Conservation (phyloP, 2,329 filamentous ascomycete genomes). For the Bipolaris gigantea region DNA sequence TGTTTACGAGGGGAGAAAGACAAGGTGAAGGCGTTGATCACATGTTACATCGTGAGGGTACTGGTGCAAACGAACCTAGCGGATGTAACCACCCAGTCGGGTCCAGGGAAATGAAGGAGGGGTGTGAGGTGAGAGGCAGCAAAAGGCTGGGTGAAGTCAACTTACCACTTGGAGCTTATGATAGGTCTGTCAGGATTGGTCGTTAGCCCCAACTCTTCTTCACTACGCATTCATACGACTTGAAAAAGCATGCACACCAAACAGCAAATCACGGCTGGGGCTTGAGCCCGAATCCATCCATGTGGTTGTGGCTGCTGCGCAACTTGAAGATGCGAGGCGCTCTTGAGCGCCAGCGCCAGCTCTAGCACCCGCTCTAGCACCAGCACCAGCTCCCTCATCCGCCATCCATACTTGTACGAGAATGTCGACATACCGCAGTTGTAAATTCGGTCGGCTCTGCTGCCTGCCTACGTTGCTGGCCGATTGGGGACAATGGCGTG, state of each 20-base stretch:
- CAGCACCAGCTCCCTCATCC: conserved; percentile 2
- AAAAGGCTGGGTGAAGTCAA: conserved; percentile 30
- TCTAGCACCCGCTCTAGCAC: too few relatives aligned
- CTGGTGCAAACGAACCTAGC: conserved; percentile 12
- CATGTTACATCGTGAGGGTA: conserved; percentile 5
- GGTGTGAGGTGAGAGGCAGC: conserved; percentile 11
- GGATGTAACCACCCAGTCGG: conserved; percentile 11
- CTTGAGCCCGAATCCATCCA: background rate
- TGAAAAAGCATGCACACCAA: background rate
- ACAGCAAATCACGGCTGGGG: background rate
- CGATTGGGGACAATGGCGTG: conserved; percentile 65
- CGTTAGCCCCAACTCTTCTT: conserved; percentile 34
- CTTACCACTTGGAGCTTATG: conserved; percentile 79
- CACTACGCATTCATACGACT: conserved; percentile 17
- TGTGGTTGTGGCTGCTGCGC: background rate
- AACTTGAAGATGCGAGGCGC: conserved; percentile 1
- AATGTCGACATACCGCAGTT: conserved; percentile 52
- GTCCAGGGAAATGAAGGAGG: conserved; percentile 2
- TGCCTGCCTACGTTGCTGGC: conserved; percentile 57
- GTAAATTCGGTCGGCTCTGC: conserved; percentile 58
- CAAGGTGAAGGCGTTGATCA: conserved; percentile 9
- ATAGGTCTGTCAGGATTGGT: conserved; percentile 55
- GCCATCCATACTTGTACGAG: conserved; percentile 12
- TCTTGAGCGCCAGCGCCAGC: conserved; percentile 1
- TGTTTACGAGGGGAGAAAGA: conserved; percentile 9